phyloP scores from a whole-genome alignment of 306 rosid species.

The Cicer judaicum region DNA sequence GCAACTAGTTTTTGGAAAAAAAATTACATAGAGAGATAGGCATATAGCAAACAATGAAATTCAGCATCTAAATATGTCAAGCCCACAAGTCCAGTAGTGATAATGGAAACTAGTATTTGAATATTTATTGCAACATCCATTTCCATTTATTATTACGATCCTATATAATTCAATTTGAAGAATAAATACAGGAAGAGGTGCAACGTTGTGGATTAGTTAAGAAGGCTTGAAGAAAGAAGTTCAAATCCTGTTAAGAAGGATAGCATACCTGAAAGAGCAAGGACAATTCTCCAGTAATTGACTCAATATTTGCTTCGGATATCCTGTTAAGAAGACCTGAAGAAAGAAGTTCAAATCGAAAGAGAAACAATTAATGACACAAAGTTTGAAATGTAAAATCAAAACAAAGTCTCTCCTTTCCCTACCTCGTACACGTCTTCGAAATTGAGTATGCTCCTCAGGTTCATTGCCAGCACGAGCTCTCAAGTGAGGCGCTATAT shows the following conservation, averaged over 20 bases:
- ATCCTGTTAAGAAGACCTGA: constrained; percentile 73
- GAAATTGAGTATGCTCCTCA: constrained; percentile 72
- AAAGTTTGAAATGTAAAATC: constrained; percentile 11
- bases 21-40: constrained; percentile 26
- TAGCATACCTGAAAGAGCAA: constrained; percentile 54
- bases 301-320: constrained; percentile 77
- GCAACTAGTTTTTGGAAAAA: constrained; percentile 6
- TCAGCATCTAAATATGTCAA: constrained; percentile 24
- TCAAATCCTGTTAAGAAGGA: not conserved
- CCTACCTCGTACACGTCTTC: constrained; percentile 65
- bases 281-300: constrained; percentile 73
- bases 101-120: constrained; percentile 10
- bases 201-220: not conserved
- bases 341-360: constrained; percentile 42
- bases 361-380: constrained; percentile 15
- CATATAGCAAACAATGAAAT: constrained; percentile 15
- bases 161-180: constrained; percentile 23
- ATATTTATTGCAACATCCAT: constrained; percentile 23
- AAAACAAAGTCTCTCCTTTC: constrained; percentile 35
- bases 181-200: not conserved
- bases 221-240: too few species aligned
- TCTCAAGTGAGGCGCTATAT: constrained; percentile 79
- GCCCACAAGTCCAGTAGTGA: constrained; percentile 18
- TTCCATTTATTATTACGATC: not conserved
- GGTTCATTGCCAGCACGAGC: constrained; percentile 67